Evolutionary conservation across 768 basidiomycete species (phyloP), one percentile per base, ranked within the genome.

Genomic region (Calocybe gangraenosa): DNA sequence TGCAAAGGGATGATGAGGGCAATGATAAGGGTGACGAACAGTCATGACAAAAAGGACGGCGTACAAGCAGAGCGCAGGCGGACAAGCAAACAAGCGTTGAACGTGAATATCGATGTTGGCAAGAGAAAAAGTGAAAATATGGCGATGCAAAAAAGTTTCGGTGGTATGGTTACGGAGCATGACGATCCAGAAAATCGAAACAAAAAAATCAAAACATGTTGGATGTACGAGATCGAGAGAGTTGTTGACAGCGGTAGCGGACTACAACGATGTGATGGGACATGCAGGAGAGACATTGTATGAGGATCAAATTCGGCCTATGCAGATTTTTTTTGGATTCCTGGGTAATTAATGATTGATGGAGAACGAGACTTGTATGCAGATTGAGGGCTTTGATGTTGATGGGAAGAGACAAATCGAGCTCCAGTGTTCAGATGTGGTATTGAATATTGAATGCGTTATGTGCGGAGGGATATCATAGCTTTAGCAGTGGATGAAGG

Each of bases 341-440:
- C 25, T 11, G 5, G 5, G 19, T 2, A 3, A 28, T 40, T 39
- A 17, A 17, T 40, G 41, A 14, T 20, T 34, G 31, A 22, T 32
- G 17, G 19, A 20, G 14, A 25, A 33, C 13, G 41, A 34, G 23
- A 30, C 37, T 39, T 22, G 38, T 28, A 30, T 40, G 39, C 39
- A 40, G 39, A 40, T 14, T 31, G 7, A 18, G 3, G 25, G 25
- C 5, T 28, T 39, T 25, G 7, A 32, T 20, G 20, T 14, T 28
- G 18, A 33, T 30, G n/a, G 11, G 44, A n/a, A 23, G 22, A 28
- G 34, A 30, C 28, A 47, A 47, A 47, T 47, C 46, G 46, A 37
- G 46, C 32, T 41, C 40, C 46, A 33, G 34, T 31, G 25, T 36
- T 47, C 33, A 42, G 40, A 47, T 47, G 19, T 28, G 33, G 13